Evolutionary conservation across 139 green algal species (phyloP).

Genomic region (Auxenochlorella pyrenoidosa): DNA sequence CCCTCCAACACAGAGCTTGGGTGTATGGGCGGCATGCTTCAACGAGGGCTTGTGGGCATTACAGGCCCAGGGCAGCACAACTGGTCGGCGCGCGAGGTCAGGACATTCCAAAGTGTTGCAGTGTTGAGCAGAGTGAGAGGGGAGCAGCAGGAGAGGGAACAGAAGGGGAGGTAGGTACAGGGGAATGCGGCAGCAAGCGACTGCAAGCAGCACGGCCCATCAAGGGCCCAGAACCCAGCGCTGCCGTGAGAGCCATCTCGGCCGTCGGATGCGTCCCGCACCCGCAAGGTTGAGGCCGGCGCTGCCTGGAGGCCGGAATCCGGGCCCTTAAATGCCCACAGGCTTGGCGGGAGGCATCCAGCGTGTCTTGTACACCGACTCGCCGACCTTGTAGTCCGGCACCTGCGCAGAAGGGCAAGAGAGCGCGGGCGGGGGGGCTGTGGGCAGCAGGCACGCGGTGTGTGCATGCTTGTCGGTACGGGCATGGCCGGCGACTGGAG

Average conservation of each 20-base stretch:
- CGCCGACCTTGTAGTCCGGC: slow-evolving; percentile 66
- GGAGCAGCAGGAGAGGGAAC: background rate
- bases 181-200: background rate
- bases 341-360: slow-evolving; percentile 67
- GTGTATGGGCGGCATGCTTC: background rate
- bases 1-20: too few relatives aligned
- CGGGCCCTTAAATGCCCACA: slow-evolving; percentile 40
- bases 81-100: background rate
- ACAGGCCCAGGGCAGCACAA: background rate
- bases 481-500: too few relatives aligned
- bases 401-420: slow-evolving; percentile 47
- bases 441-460: too few relatives aligned
- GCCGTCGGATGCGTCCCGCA: too few relatives aligned
- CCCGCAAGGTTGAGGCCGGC: too few relatives aligned
- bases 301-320: too few relatives aligned
- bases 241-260: background rate
- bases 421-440: too few relatives aligned
- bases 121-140: background rate
- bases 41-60: background rate
- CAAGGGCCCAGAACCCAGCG: background rate
- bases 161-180: background rate
- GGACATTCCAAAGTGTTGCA: background rate
- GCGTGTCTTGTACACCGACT: slow-evolving; percentile 69
- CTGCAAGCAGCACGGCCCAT: background rate
- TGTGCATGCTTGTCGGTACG: too few relatives aligned